phyloP scores from a whole-genome alignment of 208 protist genomes.

The Phytomonas sp. region DNA sequence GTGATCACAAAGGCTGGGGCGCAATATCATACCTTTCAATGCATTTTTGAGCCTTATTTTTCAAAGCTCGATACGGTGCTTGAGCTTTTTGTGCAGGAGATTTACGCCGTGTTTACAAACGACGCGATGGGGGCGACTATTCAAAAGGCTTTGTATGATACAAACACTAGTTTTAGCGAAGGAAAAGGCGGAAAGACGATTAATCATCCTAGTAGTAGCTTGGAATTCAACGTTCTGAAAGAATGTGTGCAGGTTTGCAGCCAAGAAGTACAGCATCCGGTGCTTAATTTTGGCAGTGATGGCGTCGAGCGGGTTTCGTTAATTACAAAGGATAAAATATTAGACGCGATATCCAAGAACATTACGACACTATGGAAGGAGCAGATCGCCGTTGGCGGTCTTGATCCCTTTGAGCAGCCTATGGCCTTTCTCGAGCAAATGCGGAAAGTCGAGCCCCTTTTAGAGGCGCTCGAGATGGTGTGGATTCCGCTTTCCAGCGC shows the following conservation, averaged over 20 bases:
- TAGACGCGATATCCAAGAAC: slow-evolving; percentile 40
- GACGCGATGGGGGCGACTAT: slow-evolving; percentile 68
- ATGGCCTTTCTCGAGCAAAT: slow-evolving; percentile 75
- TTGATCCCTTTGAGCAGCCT: slow-evolving; percentile 63
- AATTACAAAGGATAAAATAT: slow-evolving; percentile 49
- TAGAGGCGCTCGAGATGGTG: slow-evolving; percentile 74
- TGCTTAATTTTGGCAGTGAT: slow-evolving; percentile 45
- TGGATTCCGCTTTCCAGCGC: slow-evolving; percentile 68
- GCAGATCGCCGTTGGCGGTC: slow-evolving; percentile 73
- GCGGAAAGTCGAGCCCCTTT: slow-evolving; percentile 74
- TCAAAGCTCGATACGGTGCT: slow-evolving; percentile 71
- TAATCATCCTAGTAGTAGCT: not conserved
- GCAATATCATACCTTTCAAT: slow-evolving; percentile 49
- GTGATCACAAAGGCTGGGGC: slow-evolving; percentile 52
- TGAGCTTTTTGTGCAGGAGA: slow-evolving; percentile 53
- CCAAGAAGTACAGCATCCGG: slow-evolving; percentile 40
- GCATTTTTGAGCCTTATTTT: slow-evolving; percentile 85
- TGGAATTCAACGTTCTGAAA: slow-evolving; percentile 52
- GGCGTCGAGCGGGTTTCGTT: slow-evolving; percentile 44
- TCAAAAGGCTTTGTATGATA: slow-evolving; percentile 53
- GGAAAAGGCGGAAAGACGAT: slow-evolving; percentile 1
- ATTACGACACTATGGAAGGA: slow-evolving; percentile 69
- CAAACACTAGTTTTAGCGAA: slow-evolving; percentile 5
- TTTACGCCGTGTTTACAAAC: slow-evolving; percentile 53
- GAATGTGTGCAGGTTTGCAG: slow-evolving; percentile 69